Conservation (phyloP, 371 early-diverging fungal genomes). For the Lichtheimia corymbifera region DNA sequence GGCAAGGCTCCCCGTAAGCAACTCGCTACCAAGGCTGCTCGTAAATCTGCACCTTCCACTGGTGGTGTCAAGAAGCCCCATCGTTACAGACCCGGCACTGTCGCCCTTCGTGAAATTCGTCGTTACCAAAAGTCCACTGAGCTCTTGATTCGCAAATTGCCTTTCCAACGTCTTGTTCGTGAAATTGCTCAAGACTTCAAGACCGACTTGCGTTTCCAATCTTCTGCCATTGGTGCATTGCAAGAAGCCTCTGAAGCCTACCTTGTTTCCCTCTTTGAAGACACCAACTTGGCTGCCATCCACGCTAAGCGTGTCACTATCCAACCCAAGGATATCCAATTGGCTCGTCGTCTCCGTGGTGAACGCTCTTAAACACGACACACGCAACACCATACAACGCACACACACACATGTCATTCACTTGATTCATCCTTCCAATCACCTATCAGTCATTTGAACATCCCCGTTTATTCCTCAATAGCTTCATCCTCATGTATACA, state of each 20-base stretch:
- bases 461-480: background rate
- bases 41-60: conserved; percentile 52
- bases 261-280: conserved; percentile 96
- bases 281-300: conserved; percentile 98
- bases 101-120: conserved; percentile 96
- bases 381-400: background rate
- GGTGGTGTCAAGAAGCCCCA: conserved; percentile 80
- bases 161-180: conserved; percentile 98
- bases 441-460: background rate
- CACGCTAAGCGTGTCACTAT: conserved; percentile 99
- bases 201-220: conserved; percentile 97
- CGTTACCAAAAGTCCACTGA: conserved; percentile 98
- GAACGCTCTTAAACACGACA: conserved; percentile 74
- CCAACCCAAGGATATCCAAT: conserved; percentile 98
- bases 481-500: background rate
- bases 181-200: conserved; percentile 96
- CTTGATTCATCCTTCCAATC: background rate
- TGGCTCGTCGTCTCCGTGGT: conserved; percentile 95
- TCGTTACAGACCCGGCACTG: conserved; percentile 86
- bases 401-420: background rate
- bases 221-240: conserved; percentile 95
- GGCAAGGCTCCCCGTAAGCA: conserved; percentile 98
- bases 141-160: conserved; percentile 96
- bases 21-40: conserved; percentile 93
- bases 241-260: conserved; percentile 99